Evolutionary conservation across 345 rosid genomes (phyloP).

Genomic region (Raphanus raphanistrum): DNA sequence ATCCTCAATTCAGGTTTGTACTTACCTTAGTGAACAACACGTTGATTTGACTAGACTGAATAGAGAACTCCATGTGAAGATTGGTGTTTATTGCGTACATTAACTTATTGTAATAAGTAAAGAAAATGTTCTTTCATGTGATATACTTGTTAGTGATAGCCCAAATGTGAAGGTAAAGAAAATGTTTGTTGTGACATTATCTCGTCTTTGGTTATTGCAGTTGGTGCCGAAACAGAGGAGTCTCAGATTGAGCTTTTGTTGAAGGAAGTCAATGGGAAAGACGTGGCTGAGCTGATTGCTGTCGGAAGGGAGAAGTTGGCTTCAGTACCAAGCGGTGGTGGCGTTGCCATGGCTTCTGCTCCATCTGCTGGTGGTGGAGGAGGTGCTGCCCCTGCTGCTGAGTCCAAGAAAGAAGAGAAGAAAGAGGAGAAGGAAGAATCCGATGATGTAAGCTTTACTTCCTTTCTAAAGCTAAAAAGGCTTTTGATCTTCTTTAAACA

Average conservation of each 20-base stretch:
- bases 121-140: neutral
- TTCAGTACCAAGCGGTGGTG: constrained; percentile 65
- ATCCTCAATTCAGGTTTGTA: constrained; percentile 70
- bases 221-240: constrained; percentile 69
- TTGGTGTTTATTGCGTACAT: neutral
- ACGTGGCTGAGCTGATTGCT: constrained; percentile 73
- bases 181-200: neutral
- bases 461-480: neutral
- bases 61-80: neutral
- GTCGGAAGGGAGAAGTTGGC: constrained; percentile 86
- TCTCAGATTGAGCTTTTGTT: constrained; percentile 60
- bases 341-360: constrained; percentile 44
- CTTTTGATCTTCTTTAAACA: neutral
- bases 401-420: constrained; percentile 80
- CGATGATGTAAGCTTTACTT: constrained; percentile 58
- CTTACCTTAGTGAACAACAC: neutral
- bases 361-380: constrained; percentile 40
- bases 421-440: constrained; percentile 79
- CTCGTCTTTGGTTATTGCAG: constrained; percentile 33
- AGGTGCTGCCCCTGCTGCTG: constrained; percentile 52
- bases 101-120: too few species aligned
- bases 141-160: neutral
- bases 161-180: neutral
- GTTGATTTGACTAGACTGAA: neutral
- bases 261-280: constrained; percentile 66